Evolutionary conservation across 2,329 filamentous ascomycete species (phyloP).

Genomic region (Neonectria magnoliae): DNA sequence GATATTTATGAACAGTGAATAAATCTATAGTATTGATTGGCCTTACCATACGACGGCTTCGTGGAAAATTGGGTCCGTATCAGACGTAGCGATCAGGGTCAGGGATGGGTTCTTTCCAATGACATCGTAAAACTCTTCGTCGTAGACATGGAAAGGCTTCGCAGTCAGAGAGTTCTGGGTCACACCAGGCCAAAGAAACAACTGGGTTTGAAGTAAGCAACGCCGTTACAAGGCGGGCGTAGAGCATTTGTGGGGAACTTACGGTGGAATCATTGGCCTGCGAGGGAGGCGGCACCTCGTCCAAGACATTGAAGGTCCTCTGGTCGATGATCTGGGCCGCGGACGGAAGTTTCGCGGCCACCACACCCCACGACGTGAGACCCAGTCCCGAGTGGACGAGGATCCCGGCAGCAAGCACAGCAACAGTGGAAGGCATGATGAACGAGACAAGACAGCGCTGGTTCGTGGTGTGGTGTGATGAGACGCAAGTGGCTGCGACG

Average conservation of each 20-base stretch:
- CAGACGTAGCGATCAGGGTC: conserved; percentile 58
- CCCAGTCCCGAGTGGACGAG: conserved; percentile 25
- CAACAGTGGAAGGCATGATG: conserved; percentile 33
- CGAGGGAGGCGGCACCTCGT: conserved; percentile 26
- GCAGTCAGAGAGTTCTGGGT: conserved; percentile 32
- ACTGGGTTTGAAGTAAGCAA: background rate
- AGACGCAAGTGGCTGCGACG: conserved; percentile 17
- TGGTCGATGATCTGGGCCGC: conserved; percentile 38
- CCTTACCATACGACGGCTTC: conserved; percentile 63
- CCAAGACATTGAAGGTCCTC: conserved; percentile 35
- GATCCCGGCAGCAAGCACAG: conserved; percentile 31
- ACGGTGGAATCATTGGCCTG: conserved; percentile 36
- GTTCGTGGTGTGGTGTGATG: conserved; percentile 10
- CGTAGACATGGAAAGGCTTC: conserved; percentile 51
- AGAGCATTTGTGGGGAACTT: background rate
- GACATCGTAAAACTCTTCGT: conserved; percentile 60
- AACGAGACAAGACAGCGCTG: background rate
- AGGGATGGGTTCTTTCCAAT: conserved; percentile 60
- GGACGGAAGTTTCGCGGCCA: conserved; percentile 57
- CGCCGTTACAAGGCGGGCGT: fast-evolving
- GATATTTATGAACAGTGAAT: background rate
- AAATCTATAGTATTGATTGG: fast-evolving
- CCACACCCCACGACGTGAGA: conserved; percentile 17
- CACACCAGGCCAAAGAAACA: conserved; percentile 39
- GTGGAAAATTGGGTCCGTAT: conserved; percentile 60